Evolutionary conservation across 768 basidiomycete genomes (phyloP).

Genomic region (Lentinula detonsa): DNA sequence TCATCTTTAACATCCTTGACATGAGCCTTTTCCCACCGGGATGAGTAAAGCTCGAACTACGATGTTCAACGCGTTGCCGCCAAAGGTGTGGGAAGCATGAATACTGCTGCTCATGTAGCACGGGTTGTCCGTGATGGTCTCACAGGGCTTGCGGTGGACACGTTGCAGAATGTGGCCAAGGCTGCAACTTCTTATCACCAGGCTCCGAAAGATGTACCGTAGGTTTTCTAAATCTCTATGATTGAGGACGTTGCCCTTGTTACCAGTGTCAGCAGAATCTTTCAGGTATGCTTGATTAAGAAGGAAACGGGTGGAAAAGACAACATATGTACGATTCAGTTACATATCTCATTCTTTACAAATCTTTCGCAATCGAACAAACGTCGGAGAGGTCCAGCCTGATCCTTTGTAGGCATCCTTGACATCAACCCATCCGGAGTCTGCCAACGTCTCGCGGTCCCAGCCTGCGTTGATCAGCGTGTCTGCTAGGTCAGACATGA

Average conservation of each 20-base stretch:
- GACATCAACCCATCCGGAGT: background rate
- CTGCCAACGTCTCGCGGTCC: background rate
- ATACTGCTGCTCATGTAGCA: slow-evolving; percentile 25
- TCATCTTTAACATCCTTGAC: no score
- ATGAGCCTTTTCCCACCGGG: no score
- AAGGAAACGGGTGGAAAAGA: no score
- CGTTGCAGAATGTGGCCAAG: slow-evolving; percentile 23
- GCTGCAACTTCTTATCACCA: background rate
- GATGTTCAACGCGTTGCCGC: slow-evolving; percentile 32
- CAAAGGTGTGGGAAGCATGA: slow-evolving; percentile 39
- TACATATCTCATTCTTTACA: background rate
- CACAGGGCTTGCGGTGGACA: slow-evolving; percentile 20
- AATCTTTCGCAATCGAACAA: background rate
- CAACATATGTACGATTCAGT: background rate
- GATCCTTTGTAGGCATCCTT: background rate
- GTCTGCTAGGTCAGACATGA: background rate
- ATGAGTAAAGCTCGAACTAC: slow-evolving; percentile 1
- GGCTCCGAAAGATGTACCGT: background rate
- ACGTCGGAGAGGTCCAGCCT: background rate
- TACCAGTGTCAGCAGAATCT: no score
- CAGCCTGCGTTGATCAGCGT: background rate
- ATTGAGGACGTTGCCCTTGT: no score
- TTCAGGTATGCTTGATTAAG: no score
- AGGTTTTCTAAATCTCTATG: background rate
- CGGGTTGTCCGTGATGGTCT: slow-evolving; percentile 21